Conservation (phyloP, 768 basidiomycete genomes). For the Tylopilus vinaceipallidus region DNA sequence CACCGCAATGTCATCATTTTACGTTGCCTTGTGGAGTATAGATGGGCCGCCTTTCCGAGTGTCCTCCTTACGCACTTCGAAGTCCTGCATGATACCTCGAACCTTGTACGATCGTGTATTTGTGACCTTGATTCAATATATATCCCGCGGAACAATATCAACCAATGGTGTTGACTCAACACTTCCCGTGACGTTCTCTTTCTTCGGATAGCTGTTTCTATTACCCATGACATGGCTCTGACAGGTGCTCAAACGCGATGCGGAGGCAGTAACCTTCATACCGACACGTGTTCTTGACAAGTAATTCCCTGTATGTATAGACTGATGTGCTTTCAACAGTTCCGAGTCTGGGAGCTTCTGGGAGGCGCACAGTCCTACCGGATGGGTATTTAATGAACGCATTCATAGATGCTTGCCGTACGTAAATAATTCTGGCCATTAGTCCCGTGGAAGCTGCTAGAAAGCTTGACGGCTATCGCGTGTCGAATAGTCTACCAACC, state of each 20-base stretch:
- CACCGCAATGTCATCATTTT: conserved; percentile 11
- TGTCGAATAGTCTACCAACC: conserved; percentile 12
- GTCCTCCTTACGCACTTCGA: conserved; percentile 14
- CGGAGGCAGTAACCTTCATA: conserved; percentile 1
- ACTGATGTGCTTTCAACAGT: background rate
- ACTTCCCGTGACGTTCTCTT: conserved; percentile 3
- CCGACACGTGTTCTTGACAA: conserved; percentile 8
- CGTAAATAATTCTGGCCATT: conserved; percentile 9
- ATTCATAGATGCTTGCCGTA: background rate
- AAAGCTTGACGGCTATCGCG: conserved; percentile 17
- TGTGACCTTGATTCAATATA: background rate
- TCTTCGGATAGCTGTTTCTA: conserved; percentile 1
- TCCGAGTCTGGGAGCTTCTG: background rate
- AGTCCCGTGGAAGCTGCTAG: conserved; percentile 9
- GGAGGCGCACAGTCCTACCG: conserved; percentile 1
- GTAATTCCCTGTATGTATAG: conserved; percentile 1
- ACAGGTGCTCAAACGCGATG: background rate
- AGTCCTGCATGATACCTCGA: conserved; percentile 11
- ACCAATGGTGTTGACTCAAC: conserved; percentile 6
- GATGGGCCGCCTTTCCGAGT: conserved; percentile 6
- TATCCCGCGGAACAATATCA: conserved; percentile 18
- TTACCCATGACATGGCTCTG: background rate
- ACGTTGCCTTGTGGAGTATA: conserved; percentile 8
- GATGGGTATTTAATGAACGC: conserved; percentile 1
- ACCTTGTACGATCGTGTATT: conserved; percentile 8